Percentiles rank a stretch among this genome's conserved stretches.
Evolutionary conservation across 163 green algal species (phyloP).

Genomic region (Scenedesmus sp.): DNA sequence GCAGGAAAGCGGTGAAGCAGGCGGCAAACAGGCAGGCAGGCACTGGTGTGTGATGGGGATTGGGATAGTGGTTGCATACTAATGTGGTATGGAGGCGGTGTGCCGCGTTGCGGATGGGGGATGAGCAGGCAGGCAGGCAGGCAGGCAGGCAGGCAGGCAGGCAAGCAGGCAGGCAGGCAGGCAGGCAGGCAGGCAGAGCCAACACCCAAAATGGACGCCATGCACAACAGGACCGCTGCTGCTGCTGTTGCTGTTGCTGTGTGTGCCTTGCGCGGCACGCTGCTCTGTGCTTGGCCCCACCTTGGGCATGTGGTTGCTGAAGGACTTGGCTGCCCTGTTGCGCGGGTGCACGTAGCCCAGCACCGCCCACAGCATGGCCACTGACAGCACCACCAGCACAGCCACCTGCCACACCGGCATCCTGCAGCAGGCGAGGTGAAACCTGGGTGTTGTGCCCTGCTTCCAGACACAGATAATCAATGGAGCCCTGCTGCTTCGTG

Average conservation of each 20-base stretch:
- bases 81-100: too few relatives aligned
- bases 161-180: neutral
- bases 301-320: neutral
- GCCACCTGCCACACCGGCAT: conserved; percentile 29
- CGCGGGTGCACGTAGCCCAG: neutral
- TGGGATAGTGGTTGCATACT: too few relatives aligned
- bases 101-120: too few relatives aligned
- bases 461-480: neutral
- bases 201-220: too few relatives aligned
- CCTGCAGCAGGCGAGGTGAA: neutral
- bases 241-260: neutral
- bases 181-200: too few relatives aligned
- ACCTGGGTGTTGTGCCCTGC: neutral
- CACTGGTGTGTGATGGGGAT: neutral
- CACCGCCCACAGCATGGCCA: neutral
- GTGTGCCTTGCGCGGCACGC: neutral
- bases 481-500: neutral
- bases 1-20: neutral
- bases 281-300: neutral
- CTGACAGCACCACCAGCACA: neutral
- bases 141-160: conserved; percentile 26
- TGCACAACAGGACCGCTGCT: neutral
- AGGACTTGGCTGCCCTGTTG: neutral
- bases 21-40: neutral
- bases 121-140: conserved; percentile 5